Evolutionary conservation across 2,329 filamentous ascomycete genomes (phyloP), one percentile per base, ranked within the genome.

Genomic region (Ophiosphaerella herpotricha): DNA sequence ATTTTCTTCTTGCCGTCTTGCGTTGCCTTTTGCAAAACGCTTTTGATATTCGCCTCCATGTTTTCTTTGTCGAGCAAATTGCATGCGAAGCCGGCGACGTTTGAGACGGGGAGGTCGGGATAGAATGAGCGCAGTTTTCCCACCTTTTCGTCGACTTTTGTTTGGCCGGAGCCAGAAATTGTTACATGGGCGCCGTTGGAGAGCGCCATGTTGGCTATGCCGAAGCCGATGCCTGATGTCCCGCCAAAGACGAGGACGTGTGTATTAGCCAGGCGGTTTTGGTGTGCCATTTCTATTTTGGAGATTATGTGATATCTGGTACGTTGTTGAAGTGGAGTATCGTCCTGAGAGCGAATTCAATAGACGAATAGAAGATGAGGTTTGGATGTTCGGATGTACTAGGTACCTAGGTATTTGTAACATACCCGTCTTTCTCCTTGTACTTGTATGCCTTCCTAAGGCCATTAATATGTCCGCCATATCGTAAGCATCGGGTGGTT

Each of bases 171-270:
- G 12, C 82, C 84, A 9, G 83, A 82, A 60, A 89, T 80, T 39
- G 77, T 80, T 11, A 89, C 81, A 13, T 62, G 67, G 29, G 81
- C 81, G 31, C 82, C 82, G 43, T 80, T 74, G 35, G 81, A 81
- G 33, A 87, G 67, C 3, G 77, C 73, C 16, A 80, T 80, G 73
- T 84, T 79, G 39, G 86, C 85, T 5, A 86, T 80, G 46, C 75
- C 79, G 55, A 79, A 84, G 29, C 86, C 86, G 34, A 89, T 86
- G 39, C 86, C 86, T 35, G 82, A 80, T 0, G 84, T 83, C 33
- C 85, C 87, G 34, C 86, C 86, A 46, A 89, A 78, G 64, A 89
- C 71, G 33, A 89, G 78, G 61, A 87, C 73, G 54, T 74, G 77
- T 26, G 73, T 62, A 55, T 73, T 72, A 39, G 71, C 61, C 40